phyloP scores from a whole-genome alignment of 2,329 filamentous ascomycete species.

The Coniochaeta sp. region DNA sequence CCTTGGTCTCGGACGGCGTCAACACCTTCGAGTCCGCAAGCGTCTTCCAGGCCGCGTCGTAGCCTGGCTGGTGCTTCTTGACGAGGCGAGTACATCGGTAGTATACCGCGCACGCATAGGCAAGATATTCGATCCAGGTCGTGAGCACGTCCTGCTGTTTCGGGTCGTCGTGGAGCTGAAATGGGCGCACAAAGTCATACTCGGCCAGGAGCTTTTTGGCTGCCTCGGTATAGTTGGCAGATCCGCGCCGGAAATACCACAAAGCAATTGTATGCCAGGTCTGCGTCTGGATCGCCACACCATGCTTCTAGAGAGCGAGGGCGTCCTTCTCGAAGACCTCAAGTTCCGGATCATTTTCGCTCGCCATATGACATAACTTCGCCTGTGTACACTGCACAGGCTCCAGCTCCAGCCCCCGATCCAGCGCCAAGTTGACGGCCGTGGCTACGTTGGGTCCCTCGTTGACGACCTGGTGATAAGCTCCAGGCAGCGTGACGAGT shows the following conservation, averaged over 20 bases:
- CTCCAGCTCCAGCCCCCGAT: too few species aligned
- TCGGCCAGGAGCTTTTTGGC: slow-evolving; percentile 18
- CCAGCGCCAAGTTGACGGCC: too few species aligned
- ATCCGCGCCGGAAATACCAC: background rate
- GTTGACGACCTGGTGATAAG: too few species aligned
- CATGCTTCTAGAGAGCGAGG: background rate
- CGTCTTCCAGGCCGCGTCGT: slow-evolving; percentile 23
- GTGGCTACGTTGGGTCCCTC: too few species aligned
- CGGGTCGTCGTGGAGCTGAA: slow-evolving; percentile 21
- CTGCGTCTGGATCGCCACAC: background rate
- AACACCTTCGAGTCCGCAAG: slow-evolving; percentile 24
- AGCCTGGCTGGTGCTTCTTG: slow-evolving; percentile 13
- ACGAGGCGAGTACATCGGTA: slow-evolving; percentile 12
- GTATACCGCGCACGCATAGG: slow-evolving; percentile 15
- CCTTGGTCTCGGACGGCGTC: slow-evolving; percentile 19
- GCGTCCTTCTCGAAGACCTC: background rate
- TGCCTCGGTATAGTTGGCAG: slow-evolving; percentile 15
- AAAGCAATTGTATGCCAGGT: slow-evolving; percentile 8
- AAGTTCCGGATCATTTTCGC: background rate
- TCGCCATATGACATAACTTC: slow-evolving; percentile 4
- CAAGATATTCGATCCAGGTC: slow-evolving; percentile 32
- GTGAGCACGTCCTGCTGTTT: slow-evolving; percentile 23
- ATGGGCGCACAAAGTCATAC: slow-evolving; percentile 20
- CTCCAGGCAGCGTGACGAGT: too few species aligned
- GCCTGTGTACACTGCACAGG: slow-evolving; percentile 12